Evolutionary conservation across 2,329 filamentous ascomycete genomes (phyloP), one percentile per base, ranked within the genome.

Genomic region (Beauveria scarabaeidicola): DNA sequence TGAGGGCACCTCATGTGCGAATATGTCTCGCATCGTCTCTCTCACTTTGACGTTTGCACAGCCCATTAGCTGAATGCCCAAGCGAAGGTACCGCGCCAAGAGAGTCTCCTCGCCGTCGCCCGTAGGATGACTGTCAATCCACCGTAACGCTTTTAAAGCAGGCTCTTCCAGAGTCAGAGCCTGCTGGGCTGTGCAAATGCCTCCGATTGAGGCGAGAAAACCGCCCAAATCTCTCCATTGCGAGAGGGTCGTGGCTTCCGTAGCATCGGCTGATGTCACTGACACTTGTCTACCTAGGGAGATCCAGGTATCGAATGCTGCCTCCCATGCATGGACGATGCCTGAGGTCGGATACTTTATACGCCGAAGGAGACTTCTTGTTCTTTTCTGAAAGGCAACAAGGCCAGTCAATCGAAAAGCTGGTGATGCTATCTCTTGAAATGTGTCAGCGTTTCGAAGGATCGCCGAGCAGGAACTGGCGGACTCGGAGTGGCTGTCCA

Each of bases 171-270:
- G 68, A 11, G 78, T 73, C 55, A 78, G 74, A 52, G 80, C 75
- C 66, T 84, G 81, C 60, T 84, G 81, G 3, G 85, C 81, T 9
- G 82, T 82, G 68, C 86, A 89, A 58, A 85, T 80, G 2, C 86
- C 85, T 15, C 84, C 85, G 5, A 88, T 72, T 0, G 86, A 87
- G 5, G 85, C 85, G 11, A 89, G 75, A 63, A 89, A 87, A 0
- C 86, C 86, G 1, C 85, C 87, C 65, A 84, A 81, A 63, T 88
- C 89, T 41, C 86, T 79, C 86, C 86, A 89, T 66, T 88, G 84
- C 1, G 81, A 78, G 15, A 87, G 70, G 3, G 76, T 75, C 61
- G 72, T 78, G 63, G 87, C 84, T 40, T 84, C 78, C 19, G 84
- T 70, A 8, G 70, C 70, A 23, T 86, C 81, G 5, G 75, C 65